Evolutionary conservation across 176 grass and related monocot species (phyloP).

Genomic region (Aegilops longissima): DNA sequence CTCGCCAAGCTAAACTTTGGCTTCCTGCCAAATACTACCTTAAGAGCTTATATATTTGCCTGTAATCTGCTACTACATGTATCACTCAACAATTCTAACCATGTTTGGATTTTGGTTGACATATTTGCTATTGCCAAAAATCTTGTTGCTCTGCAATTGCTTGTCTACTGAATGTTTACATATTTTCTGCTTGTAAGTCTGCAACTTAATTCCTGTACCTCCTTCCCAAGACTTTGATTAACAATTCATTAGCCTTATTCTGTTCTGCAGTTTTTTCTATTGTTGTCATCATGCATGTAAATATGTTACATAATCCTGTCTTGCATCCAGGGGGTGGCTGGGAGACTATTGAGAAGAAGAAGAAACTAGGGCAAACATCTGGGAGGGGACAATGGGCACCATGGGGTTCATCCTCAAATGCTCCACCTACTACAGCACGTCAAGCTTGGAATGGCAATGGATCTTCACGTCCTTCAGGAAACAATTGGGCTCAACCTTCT

Average conservation of each 20-base stretch:
- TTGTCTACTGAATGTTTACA: not conserved
- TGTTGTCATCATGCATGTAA: not conserved
- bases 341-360: conserved; percentile 69
- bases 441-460: conserved; percentile 49
- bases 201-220: not conserved
- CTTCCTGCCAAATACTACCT: not conserved
- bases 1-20: not conserved
- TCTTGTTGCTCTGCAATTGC: not conserved
- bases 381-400: conserved; percentile 43
- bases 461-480: conserved; percentile 42
- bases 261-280: not conserved
- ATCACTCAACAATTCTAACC: conserved; percentile 1
- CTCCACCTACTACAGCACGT: conserved; percentile 38
- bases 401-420: conserved; percentile 29
- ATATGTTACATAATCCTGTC: conserved; percentile 1
- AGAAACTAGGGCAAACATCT: conserved; percentile 49
- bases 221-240: not conserved
- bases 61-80: conserved; percentile 2
- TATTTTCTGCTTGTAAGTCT: not conserved
- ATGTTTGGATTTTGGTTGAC: not conserved
- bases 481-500: conserved; percentile 37
- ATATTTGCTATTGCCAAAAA: conserved; percentile 4
- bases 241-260: not conserved
- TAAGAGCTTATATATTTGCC: not conserved
- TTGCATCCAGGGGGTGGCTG: conserved; percentile 48